Conservation (phyloP, 257 asterid species). For the Solanum paucissectum region DNA sequence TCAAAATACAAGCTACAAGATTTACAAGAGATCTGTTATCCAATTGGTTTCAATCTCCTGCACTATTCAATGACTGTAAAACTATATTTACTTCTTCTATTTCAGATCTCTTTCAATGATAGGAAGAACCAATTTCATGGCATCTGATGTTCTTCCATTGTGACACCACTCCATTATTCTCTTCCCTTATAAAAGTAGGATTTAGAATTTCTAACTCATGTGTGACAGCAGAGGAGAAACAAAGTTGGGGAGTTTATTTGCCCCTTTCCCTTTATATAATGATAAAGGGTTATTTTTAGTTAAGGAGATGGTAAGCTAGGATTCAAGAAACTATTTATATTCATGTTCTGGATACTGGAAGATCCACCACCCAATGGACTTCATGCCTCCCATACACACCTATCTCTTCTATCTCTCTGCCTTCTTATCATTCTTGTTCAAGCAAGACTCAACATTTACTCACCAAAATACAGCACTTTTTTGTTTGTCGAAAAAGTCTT, state of each 20-base stretch:
- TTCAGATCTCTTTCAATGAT: not conserved
- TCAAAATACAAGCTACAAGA: not conserved
- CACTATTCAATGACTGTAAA: not conserved
- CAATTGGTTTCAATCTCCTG: not conserved
- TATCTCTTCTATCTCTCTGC: conserved; percentile 19
- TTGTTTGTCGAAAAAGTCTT: conserved; percentile 21
- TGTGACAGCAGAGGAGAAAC: not conserved
- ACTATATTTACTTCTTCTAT: not conserved
- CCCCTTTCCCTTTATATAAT: not conserved
- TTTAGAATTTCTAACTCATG: not conserved
- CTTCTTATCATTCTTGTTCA: conserved; percentile 26
- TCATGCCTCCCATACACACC: conserved; percentile 8
- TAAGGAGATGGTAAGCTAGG: not conserved
- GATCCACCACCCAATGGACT: conserved; percentile 24
- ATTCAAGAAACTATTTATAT: not conserved
- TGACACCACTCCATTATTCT: not conserved
- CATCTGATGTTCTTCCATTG: not conserved
- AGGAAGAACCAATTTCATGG: not conserved
- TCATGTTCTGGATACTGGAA: not conserved
- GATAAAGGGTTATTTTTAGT: not conserved
- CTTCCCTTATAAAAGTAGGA: not conserved
- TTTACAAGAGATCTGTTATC: not conserved
- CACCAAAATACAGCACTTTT: conserved; percentile 34
- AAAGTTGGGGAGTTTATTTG: not conserved
- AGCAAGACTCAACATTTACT: conserved; percentile 33